Conservation (phyloP, 768 basidiomycete genomes). For the Clavulina sp. region DNA sequence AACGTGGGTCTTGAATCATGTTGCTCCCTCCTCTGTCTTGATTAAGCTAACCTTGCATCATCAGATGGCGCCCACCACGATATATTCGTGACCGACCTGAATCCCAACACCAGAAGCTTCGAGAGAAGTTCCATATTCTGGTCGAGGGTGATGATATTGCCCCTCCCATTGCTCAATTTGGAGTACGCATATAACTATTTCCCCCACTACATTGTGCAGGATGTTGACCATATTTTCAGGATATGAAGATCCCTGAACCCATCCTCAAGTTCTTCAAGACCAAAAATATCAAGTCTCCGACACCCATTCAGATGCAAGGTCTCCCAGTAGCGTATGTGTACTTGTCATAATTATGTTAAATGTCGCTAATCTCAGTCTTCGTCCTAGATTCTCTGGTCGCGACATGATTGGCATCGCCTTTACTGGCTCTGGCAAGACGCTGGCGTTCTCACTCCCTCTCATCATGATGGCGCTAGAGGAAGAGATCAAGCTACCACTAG, state of each 20-base stretch:
- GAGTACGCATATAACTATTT: conserved; percentile 25
- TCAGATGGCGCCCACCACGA: conserved; percentile 74
- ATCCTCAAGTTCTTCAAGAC: conserved; percentile 68
- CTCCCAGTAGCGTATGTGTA: conserved; percentile 75
- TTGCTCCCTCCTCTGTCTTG: not conserved
- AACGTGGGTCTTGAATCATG: conserved; percentile 36
- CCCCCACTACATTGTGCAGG: not conserved
- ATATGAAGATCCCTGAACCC: conserved; percentile 93
- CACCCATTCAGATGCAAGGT: conserved; percentile 95
- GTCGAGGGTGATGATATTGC: conserved; percentile 90
- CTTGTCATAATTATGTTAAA: not conserved
- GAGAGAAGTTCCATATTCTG: conserved; percentile 86
- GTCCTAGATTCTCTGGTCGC: conserved; percentile 68
- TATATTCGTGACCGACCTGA: conserved; percentile 57
- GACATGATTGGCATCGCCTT: conserved; percentile 99
- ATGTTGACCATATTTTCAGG: conserved; percentile 27
- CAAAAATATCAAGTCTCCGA: conserved; percentile 72
- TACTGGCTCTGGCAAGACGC: conserved; percentile 95
- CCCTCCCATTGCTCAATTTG: conserved; percentile 81
- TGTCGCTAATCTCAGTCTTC: not conserved
- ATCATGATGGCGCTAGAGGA: conserved; percentile 95
- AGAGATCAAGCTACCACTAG: conserved; percentile 75
- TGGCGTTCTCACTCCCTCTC: conserved; percentile 94
- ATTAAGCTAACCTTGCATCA: not conserved
- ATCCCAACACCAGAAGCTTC: conserved; percentile 52